phyloP scores from a whole-genome alignment of 1,284 basidiomycete genomes.

The Microbotryum silenes-acaulis region DNA sequence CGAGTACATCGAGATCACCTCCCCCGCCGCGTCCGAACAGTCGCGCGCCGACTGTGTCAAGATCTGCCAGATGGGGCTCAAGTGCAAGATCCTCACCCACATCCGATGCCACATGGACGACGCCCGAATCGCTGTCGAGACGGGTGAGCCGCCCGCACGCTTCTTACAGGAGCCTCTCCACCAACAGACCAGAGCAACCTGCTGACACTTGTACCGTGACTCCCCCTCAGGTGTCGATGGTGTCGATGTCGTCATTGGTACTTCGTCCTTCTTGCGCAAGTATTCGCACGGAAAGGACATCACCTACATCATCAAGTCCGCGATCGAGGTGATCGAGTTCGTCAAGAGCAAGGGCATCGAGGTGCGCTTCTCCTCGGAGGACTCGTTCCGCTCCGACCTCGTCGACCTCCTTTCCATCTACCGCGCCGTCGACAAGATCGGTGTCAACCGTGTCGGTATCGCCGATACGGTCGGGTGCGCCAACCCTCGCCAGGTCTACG shows the following conservation, averaged over 20 bases:
- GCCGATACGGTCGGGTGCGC: slow-evolving; percentile 99
- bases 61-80: slow-evolving; percentile 98
- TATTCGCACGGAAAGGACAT: slow-evolving; percentile 99
- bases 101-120: slow-evolving; percentile 99
- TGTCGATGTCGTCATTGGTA: slow-evolving; percentile 98
- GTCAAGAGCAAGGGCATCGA: slow-evolving; percentile 99
- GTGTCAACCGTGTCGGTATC: slow-evolving; percentile 97
- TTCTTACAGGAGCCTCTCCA: not conserved
- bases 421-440: slow-evolving; percentile 99
- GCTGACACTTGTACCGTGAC: slow-evolving; percentile 2
- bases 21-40: slow-evolving; percentile 95
- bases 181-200: not conserved
- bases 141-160: slow-evolving; percentile 54
- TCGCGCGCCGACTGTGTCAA: slow-evolving; percentile 91
- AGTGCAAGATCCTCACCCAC: slow-evolving; percentile 95
- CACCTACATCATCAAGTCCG: slow-evolving; percentile 93
- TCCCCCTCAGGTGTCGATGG: slow-evolving; percentile 74
- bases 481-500: slow-evolving; percentile 97
- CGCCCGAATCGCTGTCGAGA: slow-evolving; percentile 96
- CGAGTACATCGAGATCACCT: slow-evolving; percentile 99
- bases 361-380: slow-evolving; percentile 98
- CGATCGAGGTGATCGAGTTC: slow-evolving; percentile 97
- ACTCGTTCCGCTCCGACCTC: slow-evolving; percentile 98
- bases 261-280: slow-evolving; percentile 96
- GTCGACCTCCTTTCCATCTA: slow-evolving; percentile 98